phyloP scores from a whole-genome alignment of 371 early-diverging fungal genomes.

The Nematocida parisii region DNA sequence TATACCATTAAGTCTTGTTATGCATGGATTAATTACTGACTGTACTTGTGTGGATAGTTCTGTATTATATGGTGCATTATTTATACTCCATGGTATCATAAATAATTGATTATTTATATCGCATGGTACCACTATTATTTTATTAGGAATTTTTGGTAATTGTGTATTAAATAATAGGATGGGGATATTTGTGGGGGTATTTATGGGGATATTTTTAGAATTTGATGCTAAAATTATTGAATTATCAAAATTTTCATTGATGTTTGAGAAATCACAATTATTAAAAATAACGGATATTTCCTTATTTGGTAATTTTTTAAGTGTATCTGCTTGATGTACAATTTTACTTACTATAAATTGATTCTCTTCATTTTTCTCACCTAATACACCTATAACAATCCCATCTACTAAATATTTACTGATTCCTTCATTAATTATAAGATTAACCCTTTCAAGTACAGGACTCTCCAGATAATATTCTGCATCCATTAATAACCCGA shows the following conservation, averaged over 20 bases:
- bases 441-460: not conserved
- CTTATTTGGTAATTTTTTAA: not conserved
- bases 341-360: not conserved
- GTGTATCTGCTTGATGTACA: not conserved
- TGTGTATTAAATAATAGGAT: not conserved
- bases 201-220: not conserved
- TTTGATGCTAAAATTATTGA: not conserved
- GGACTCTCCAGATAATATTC: conserved; percentile 18
- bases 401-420: conserved; percentile 10
- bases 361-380: not conserved
- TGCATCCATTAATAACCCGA: not conserved
- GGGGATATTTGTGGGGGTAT: not conserved
- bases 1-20: conserved; percentile 7
- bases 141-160: not conserved
- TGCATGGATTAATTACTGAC: not conserved
- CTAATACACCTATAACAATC: conserved; percentile 14
- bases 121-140: not conserved
- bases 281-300: not conserved
- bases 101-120: not conserved
- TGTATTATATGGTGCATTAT: not conserved
- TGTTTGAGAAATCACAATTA: not conserved
- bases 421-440: not conserved
- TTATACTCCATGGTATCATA: conserved; percentile 6
- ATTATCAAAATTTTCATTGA: not conserved
- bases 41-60: not conserved